phyloP scores from a whole-genome alignment of 2,329 filamentous ascomycete genomes.

The Colletotrichum endophyticum region DNA sequence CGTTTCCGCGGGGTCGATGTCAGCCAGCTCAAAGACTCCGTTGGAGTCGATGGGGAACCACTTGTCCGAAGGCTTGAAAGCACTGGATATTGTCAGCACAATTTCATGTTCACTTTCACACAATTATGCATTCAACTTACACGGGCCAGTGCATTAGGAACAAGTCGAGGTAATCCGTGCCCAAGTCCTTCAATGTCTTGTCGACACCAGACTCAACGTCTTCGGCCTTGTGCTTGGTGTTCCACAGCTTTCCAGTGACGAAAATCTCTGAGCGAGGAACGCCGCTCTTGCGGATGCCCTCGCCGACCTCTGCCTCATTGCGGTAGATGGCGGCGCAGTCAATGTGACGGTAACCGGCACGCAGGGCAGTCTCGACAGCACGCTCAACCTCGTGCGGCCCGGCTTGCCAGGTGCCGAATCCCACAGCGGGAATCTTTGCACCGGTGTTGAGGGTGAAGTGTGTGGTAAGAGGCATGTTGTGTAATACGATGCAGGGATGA shows the following conservation, averaged over 20 bases:
- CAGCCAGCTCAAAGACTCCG: constrained; percentile 70
- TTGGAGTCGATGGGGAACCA: constrained; percentile 51
- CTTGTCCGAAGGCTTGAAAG: constrained; percentile 57
- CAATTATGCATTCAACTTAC: constrained; percentile 11
- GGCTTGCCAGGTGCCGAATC: constrained; percentile 27
- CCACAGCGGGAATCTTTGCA: constrained; percentile 23
- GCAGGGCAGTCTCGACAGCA: constrained; percentile 52
- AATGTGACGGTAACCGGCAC: constrained; percentile 48
- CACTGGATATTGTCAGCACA: constrained; percentile 27
- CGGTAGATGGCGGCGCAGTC: constrained; percentile 54
- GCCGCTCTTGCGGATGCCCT: constrained; percentile 43
- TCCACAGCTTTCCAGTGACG: constrained; percentile 68
- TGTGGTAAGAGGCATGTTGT: constrained; percentile 17
- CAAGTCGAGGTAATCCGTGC: constrained; percentile 57
- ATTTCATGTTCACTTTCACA: not conserved
- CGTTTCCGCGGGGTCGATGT: constrained; percentile 42
- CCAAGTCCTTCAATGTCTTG: constrained; percentile 52
- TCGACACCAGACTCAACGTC: constrained; percentile 54
- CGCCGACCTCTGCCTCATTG: constrained; percentile 48
- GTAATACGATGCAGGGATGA: not conserved
- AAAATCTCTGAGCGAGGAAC: constrained; percentile 46
- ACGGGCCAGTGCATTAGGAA: constrained; percentile 57
- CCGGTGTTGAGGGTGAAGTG: constrained; percentile 25
- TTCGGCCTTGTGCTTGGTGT: constrained; percentile 54
- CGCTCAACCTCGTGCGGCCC: constrained; percentile 48